Percentiles rank a stretch among this genome's conserved stretches.
Evolutionary conservation across 805 yeast species (phyloP).

Genomic region (Metschnikowia anglica): DNA sequence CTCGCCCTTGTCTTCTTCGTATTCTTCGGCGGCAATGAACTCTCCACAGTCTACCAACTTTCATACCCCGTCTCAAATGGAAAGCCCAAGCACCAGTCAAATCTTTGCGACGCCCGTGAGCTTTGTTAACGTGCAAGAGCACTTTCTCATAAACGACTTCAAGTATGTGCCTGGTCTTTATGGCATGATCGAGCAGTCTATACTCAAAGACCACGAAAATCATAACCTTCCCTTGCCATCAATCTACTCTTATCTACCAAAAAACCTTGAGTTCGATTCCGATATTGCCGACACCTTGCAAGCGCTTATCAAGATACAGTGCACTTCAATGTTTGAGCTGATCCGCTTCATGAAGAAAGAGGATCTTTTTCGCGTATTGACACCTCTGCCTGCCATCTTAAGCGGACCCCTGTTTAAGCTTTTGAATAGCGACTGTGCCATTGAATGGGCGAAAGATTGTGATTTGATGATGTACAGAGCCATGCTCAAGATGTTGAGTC

Average conservation of each 20-base stretch:
- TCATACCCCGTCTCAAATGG: constrained; percentile 14
- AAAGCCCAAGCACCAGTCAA: constrained; percentile 10
- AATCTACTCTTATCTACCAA: constrained; percentile 44
- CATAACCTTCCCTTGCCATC: constrained; percentile 32
- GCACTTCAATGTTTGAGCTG: constrained; percentile 61
- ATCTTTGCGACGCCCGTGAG: constrained; percentile 21
- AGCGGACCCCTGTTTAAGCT: constrained; percentile 64
- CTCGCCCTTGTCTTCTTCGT: constrained; percentile 23
- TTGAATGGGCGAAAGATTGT: constrained; percentile 66
- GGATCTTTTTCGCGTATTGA: constrained; percentile 53
- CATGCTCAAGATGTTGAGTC: constrained; percentile 58
- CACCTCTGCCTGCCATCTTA: constrained; percentile 52
- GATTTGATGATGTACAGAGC: constrained; percentile 61
- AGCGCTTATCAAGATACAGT: constrained; percentile 62
- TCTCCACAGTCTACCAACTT: constrained; percentile 19
- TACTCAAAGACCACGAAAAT: constrained; percentile 16
- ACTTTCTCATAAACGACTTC: constrained; percentile 22
- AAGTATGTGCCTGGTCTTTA: constrained; percentile 35
- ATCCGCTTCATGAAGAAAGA: constrained; percentile 67
- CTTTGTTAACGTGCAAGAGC: constrained; percentile 19
- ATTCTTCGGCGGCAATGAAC: constrained; percentile 13
- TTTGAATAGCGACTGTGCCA: constrained; percentile 46
- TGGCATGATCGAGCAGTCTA: constrained; percentile 20
- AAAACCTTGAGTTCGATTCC: constrained; percentile 40
- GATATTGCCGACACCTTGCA: constrained; percentile 63